Base-by-base conservation (phyloP, 768 basidiomycete genomes). In the Chalciporus sphaerocephalus region DNA sequence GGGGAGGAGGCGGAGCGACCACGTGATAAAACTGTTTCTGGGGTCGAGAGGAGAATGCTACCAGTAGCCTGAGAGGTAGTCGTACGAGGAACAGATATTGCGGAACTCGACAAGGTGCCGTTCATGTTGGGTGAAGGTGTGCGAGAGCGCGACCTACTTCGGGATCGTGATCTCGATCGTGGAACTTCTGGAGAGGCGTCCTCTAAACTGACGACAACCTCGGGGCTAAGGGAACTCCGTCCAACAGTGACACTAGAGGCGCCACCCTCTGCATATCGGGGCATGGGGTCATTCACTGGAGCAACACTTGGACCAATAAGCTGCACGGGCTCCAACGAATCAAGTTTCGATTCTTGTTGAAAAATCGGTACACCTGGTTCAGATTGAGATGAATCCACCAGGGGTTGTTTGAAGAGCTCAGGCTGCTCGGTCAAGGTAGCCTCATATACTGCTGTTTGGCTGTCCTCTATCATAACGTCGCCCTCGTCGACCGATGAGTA, bases 71-170 rank as follows among this genome's bases (percentile, higher is more conserved):
- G 52, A 20, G 46, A n/a, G 13, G 39, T 5, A 6, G 21, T 54
- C 13, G 44, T 25, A 42, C 56, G 56, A 36, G 59, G 33, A 15
- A 50, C 47, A 30, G 39, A 28, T 16, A 41, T 17, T 13, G 34
- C 35, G 23, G 50, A 46, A 37, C 10, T 46, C 6, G 57, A 40
- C 12, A 49, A 23, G 48, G 52, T 46, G 9, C 21, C 16, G 3
- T 23, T 49, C 38, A 50, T 41, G 27, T 47, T 60, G 16, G 75
- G 75, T 0, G 74, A 75, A 15, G 75, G 75, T 11, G 76, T 77
- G 33, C 75, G 64, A 20, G 74, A 71, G 38, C 65, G 65, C 15
- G 71, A 74, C 32, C 66, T 59, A 22, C 70, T 70, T 24, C 63
- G 54, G 1, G 72, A 69, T 47, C 56, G 54, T 23, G 59, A 62